phyloP scores from a whole-genome alignment of 2,329 filamentous ascomycete genomes.

The Pseudogymnoascus destructans region DNA sequence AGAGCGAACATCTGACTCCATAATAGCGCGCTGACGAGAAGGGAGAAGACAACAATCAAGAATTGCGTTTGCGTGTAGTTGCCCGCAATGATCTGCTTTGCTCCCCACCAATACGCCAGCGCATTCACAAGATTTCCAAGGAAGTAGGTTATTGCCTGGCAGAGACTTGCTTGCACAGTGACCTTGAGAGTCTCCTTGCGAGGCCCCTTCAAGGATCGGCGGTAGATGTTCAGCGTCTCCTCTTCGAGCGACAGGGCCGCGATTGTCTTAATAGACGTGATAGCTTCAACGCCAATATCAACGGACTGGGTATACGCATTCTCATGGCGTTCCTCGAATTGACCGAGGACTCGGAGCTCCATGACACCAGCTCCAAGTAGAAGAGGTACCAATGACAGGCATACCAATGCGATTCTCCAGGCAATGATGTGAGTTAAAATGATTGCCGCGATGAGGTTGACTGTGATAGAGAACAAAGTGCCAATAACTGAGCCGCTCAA shows the following conservation, averaged over 20 bases:
- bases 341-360: slow-evolving; percentile 49
- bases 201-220: slow-evolving; percentile 36
- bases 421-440: slow-evolving; percentile 56
- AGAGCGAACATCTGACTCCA: slow-evolving; percentile 65
- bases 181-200: slow-evolving; percentile 40
- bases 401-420: slow-evolving; percentile 65
- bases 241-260: slow-evolving; percentile 41
- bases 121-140: slow-evolving; percentile 57
- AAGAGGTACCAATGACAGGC: slow-evolving; percentile 53
- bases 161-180: slow-evolving; percentile 40
- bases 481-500: slow-evolving; percentile 59
- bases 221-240: slow-evolving; percentile 42
- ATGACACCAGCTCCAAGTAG: slow-evolving; percentile 57
- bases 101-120: slow-evolving; percentile 69
- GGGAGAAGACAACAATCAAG: slow-evolving; percentile 57
- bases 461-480: slow-evolving; percentile 50
- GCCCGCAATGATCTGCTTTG: slow-evolving; percentile 54
- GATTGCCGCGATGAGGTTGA: slow-evolving; percentile 57
- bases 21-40: slow-evolving; percentile 58
- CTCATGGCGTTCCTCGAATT: slow-evolving; percentile 50
- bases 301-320: slow-evolving; percentile 51
- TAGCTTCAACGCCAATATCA: slow-evolving; percentile 52
- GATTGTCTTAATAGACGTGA: slow-evolving; percentile 51
- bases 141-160: slow-evolving; percentile 46
- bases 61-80: slow-evolving; percentile 53